Percentiles rank a stretch among this genome's conserved stretches.
Conservation (phyloP, 73 alveolate species). For the Uronychia binucleata region DNA sequence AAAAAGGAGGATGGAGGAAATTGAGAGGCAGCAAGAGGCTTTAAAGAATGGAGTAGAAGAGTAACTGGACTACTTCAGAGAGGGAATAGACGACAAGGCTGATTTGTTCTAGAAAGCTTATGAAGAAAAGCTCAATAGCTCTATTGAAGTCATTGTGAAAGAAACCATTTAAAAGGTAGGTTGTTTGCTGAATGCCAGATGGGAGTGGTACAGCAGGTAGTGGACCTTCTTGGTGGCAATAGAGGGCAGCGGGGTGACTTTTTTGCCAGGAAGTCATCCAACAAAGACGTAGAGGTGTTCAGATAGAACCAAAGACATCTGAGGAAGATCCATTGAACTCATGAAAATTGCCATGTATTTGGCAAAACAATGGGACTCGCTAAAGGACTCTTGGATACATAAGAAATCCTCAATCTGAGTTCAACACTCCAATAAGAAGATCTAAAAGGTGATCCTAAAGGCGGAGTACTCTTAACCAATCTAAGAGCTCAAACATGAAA, state of each 20-base stretch:
- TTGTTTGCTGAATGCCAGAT: not conserved
- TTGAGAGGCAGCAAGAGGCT: not conserved
- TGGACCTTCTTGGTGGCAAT: not conserved
- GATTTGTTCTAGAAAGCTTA: not conserved
- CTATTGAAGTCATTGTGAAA: not conserved
- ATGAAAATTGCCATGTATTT: too few species aligned
- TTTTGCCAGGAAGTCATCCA: not conserved
- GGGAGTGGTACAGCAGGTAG: not conserved
- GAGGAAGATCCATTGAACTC: not conserved
- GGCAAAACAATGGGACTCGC: too few species aligned
- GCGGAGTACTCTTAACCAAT: too few species aligned
- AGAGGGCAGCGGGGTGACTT: not conserved
- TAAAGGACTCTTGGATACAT: too few species aligned
- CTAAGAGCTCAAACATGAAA: too few species aligned
- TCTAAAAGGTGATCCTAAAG: too few species aligned
- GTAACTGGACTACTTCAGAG: not conserved
- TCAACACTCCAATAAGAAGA: too few species aligned
- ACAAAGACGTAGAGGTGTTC: not conserved
- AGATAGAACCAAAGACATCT: not conserved
- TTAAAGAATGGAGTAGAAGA: not conserved
- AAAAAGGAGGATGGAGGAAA: too few species aligned
- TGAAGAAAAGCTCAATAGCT: not conserved
- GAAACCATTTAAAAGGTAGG: not conserved
- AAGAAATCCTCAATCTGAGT: too few species aligned
- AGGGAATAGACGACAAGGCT: not conserved